Evolutionary conservation across 495 filamentous ascomycete species (phyloP).

Genomic region (Aspergillus carlsbadensis): DNA sequence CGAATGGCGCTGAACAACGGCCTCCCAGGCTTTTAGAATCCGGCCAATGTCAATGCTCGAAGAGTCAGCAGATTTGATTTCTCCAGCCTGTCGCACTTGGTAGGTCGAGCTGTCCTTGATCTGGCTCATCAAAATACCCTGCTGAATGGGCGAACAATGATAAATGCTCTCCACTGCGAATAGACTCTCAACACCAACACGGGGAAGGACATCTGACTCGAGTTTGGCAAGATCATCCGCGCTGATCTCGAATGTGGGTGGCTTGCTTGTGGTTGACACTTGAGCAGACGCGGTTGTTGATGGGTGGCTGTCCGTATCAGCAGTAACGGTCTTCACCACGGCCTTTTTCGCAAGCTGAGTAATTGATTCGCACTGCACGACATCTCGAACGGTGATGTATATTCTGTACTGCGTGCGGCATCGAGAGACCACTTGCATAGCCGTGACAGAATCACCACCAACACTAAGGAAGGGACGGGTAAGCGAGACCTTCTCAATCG

Average conservation of each 20-base stretch:
- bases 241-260: neutral
- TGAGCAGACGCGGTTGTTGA: conserved; percentile 4
- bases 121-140: conserved; percentile 16
- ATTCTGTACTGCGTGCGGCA: conserved; percentile 19
- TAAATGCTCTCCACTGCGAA: conserved; percentile 6
- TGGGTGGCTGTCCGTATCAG: neutral
- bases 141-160: conserved; percentile 16
- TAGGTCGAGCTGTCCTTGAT: conserved; percentile 9
- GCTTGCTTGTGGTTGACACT: neutral
- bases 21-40: neutral
- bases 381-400: conserved; percentile 22
- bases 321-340: neutral
- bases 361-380: conserved; percentile 26
- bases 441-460: conserved; percentile 48
- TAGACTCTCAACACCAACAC: neutral
- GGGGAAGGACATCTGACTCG: neutral
- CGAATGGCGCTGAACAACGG: conserved; percentile 8
- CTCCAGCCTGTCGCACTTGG: conserved; percentile 11
- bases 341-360: conserved; percentile 4
- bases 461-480: conserved; percentile 27
- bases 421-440: conserved; percentile 52
- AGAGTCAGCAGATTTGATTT: neutral
- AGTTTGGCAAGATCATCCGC: neutral
- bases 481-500: conserved; percentile 14
- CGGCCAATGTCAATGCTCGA: neutral